phyloP scores from a whole-genome alignment of 1,284 basidiomycete species.

The Austropuccinia psidii region DNA sequence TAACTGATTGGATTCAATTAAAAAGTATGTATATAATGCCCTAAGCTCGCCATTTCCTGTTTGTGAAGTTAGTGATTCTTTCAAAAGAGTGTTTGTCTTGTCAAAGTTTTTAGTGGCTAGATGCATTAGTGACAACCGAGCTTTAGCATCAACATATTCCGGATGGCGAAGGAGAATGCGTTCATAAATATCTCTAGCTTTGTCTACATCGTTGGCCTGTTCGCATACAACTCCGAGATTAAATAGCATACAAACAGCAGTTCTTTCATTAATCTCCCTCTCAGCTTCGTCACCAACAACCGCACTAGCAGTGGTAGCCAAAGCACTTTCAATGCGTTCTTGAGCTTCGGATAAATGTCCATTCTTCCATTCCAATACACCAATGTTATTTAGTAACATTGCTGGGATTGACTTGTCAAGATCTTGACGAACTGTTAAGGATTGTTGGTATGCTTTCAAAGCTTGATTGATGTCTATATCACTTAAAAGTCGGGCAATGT shows the following conservation, averaged over 20 bases:
- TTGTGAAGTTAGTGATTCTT: slow-evolving; percentile 70
- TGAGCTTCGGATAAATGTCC: slow-evolving; percentile 13
- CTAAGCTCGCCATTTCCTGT: slow-evolving; percentile 62
- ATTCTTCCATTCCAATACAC: slow-evolving; percentile 43
- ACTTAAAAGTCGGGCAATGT: slow-evolving; percentile 79
- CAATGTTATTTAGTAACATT: slow-evolving; percentile 73
- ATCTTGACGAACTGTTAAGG: slow-evolving; percentile 57
- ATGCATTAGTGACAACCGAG: slow-evolving; percentile 73
- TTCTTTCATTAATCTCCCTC: slow-evolving; percentile 63
- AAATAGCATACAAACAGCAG: slow-evolving; percentile 56
- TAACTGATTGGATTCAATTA: slow-evolving; percentile 63
- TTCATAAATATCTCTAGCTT: slow-evolving; percentile 74
- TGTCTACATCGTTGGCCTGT: slow-evolving; percentile 61
- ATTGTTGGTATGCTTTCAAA: slow-evolving; percentile 63
- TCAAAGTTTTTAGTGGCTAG: slow-evolving; percentile 60
- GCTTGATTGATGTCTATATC: slow-evolving; percentile 67
- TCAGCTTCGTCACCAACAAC: slow-evolving; percentile 51
- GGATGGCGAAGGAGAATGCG: slow-evolving; percentile 76
- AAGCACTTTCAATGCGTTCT: slow-evolving; percentile 33
- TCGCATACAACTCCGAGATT: slow-evolving; percentile 83
- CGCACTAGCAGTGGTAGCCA: slow-evolving; percentile 40
- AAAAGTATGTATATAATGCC: slow-evolving; percentile 75
- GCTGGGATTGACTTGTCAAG: slow-evolving; percentile 54
- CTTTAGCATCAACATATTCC: slow-evolving; percentile 88
- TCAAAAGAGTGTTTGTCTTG: slow-evolving; percentile 75